Evolutionary conservation across 495 filamentous ascomycete species (phyloP), one percentile per base, ranked within the genome.

Genomic region (Aspergillus baeticus): DNA sequence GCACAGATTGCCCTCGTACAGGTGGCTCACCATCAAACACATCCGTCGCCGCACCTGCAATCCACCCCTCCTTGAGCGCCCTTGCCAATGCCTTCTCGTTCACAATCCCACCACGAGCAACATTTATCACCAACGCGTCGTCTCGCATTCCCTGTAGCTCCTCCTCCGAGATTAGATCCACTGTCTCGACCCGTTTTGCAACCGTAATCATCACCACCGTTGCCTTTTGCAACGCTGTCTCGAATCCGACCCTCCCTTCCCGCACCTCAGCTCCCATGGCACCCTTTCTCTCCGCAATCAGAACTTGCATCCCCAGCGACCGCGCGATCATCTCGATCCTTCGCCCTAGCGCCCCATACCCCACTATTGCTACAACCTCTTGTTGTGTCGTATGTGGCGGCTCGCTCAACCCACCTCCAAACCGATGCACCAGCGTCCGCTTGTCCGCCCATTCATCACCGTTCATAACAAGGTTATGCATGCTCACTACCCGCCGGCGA

Each of bases 91-190:
- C 80, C 4, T 46, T 38, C 58, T 87, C 83, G 49, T 84, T 73
- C 6, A 86, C 77, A 51, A 85, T 79, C 0, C 82, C 83, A 3
- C 83, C 83, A 3, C 83, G 69, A 6, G 78, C 74, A 37, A 84
- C 75, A 61, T 87, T 85, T 45, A 85, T 64, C 10, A 87, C 18
- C 14, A 86, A 51, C 3, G 76, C 69, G 34, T 78, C 67, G 0
- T 65, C 57, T 11, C 63, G 68, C 79, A 87, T 84, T 11, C 65
- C 41, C n/a, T 55, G 26, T 11, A 87, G 66, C 63, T 86, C 83
- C 0, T 68, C 54, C 0, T 60, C 61, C 1, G 69, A 71, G 37
- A 87, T 70, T 45, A 83, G 59, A 41, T 77, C 70, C 18, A 71
- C 23, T 5, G 79, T 82, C 42, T 75, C 69, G 2, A 64, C 51